Base-by-base conservation (phyloP, 2,329 filamentous ascomycete genomes). In the Penicillium italicum region DNA sequence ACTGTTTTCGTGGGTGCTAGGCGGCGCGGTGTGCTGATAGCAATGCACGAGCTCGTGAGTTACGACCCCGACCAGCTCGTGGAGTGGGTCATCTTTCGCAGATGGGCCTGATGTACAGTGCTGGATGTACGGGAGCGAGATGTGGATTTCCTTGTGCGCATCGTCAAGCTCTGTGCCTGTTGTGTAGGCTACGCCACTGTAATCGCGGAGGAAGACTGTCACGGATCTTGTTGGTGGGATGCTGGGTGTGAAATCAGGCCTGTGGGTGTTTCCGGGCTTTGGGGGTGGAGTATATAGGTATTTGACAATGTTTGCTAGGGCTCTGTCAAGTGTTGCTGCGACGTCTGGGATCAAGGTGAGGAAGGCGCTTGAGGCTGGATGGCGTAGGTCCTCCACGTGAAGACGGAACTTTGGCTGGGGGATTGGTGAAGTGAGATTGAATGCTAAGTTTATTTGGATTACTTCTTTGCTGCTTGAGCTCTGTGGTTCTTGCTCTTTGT, bases 11-110 rank as follows among this genome's bases (percentile, higher is more conserved):
- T 26, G 45, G 2, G 76, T 73, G 41, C 85, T 76, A 5, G 77
- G 78, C 10, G 73, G 77, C 2, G 80, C 88, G 64, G 90, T 87
- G 74, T 90, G 88, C 73, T 97, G 93, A 76, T 89, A 95, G 75
- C 91, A 97, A 76, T 97, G 94, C 14, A 97, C 93, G 59, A 97
- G 86, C 75, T 97, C 93, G 71, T 97, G 93, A 1, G 89, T 88
- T 20, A 97, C 73, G 0, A 97, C 91, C 38, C 94, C 94, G 18
- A 83, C 76, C 56, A 97, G 85, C 76, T 97, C 91, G 37, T 73
- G 59, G 66, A 73, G 36, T 58, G 71, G 66, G 42, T 72, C 63
- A 48, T 40, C 52, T 54, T 56, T 64, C 55, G 56, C 61, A 57
- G 50, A 65, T 62, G 34, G 38, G 0, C 52, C 55, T 6, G 49